These are phyloP conservation scores for Rosa multiflora DNA, from an alignment of 306 rosid genomes.

Conservation along the genomic window DNA sequence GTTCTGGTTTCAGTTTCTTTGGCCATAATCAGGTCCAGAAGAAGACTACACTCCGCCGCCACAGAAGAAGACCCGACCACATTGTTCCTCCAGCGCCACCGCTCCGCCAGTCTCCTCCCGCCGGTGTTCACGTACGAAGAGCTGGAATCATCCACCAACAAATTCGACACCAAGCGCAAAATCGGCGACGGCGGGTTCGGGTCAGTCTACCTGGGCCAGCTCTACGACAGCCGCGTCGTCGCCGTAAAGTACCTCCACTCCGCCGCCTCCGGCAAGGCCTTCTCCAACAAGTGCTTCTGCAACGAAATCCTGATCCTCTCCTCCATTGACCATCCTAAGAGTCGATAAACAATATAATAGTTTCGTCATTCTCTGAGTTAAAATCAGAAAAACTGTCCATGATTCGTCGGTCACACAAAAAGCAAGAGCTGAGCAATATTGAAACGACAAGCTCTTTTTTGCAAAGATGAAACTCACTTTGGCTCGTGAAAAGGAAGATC, in stretches of 20 bases:
- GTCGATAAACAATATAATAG: no score
- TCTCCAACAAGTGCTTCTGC: conserved; percentile 78
- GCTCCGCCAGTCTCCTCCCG: conserved; percentile 66
- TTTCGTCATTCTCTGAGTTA: no score
- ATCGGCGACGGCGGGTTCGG: conserved; percentile 98
- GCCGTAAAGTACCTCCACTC: conserved; percentile 79
- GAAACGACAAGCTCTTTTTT: neutral
- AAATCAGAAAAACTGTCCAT: no score
- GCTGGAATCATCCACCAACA: conserved; percentile 60
- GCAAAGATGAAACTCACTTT: neutral
- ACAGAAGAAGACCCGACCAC: conserved; percentile 69
- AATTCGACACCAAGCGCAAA: conserved; percentile 76
- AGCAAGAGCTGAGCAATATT: no score
- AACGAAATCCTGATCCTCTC: conserved; percentile 91
- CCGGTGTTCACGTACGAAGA: conserved; percentile 88
- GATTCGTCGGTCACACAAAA: neutral
- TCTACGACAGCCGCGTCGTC: conserved; percentile 60
- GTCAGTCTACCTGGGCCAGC: conserved; percentile 74
- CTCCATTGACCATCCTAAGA: conserved; percentile 59
- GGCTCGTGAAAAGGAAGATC: neutral
- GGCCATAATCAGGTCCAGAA: conserved; percentile 40
- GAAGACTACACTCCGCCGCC: conserved; percentile 32
- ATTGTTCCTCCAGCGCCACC: conserved; percentile 71
- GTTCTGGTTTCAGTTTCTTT: conserved; percentile 28
- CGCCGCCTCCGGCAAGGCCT: conserved; percentile 42